Evolutionary conservation across 1,284 basidiomycete genomes (phyloP), one percentile per base, ranked within the genome.

Genomic region (Fomitiporia mediterranea): DNA sequence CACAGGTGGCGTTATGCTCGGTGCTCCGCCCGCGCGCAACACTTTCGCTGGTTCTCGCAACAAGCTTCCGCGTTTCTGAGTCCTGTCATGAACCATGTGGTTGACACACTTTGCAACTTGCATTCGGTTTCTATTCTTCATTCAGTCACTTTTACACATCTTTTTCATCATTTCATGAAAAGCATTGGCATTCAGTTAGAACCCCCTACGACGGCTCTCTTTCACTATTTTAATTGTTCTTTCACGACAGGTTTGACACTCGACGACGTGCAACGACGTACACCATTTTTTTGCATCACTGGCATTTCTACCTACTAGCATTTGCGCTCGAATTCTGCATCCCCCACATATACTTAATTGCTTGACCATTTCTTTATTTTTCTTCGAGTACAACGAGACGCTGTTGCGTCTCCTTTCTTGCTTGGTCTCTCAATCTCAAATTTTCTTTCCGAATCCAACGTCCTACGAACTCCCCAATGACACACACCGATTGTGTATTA

Each of bases 1-100:
- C 61, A 89, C 88, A 5, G 87, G 87, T 55, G 87, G 88, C 62
- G 88, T 90, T 62, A 91, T 91, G 87, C 84, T 91, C 61, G 86
- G 86, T 53, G 65, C 66, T 44, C 66, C 60, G 61, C 62, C 73
- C 64, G 68, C 69, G 30, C 48, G 55, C 46, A 53, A 50, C 51
- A 49, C 53, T 35, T 47, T 34, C 21, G 55, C 55, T 17, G 55
- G 49, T 21, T 43, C 49, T 15, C 39, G 49, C 39, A 48, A 39
- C 28, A 52, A 43, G 40, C 19, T 42, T 19, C 39, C 35, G 25
- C 55, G 55, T 40, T 57, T 57, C 40, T 57, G 50, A 57, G 35
- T 27, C 19, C n/a, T 17, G 30, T 19, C 21, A 32, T 28, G 28
- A 17, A n/a, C n/a, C 15, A 15, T 35, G 9, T 43, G 44, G 25